Base-by-base conservation (phyloP, 202 grass and related monocot genomes). In the Panicum hallii region DNA sequence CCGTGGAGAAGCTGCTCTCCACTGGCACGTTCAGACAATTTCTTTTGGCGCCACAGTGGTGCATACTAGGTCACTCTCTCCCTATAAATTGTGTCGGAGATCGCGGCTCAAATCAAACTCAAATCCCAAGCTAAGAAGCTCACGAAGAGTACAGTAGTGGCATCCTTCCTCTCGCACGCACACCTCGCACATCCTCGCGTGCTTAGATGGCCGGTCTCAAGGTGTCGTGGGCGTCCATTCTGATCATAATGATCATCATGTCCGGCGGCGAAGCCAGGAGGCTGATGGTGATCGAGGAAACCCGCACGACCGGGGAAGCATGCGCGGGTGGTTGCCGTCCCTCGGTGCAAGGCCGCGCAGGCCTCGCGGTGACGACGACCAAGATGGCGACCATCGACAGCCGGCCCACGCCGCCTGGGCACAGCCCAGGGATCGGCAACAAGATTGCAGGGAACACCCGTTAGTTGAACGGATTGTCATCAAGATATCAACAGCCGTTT, bases 391-490 rank as follows among this genome's bases (percentile, higher is more conserved):
- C 44, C 55, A 67, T 69, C 30, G 77, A 87, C 56, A 85, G 82
- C 28, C 82, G 89, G 17, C 73, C 89, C 0, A 95, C 91, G 11
- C 5, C 56, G 1, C 93, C 95, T 1, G 95, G 95, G 0, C 90
- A 87, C 47, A 93, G 93, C 48, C 92, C 92, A 0, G 90, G 92
- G 5, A 90, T 94, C 4, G 92, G 95, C 11, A 87, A 97, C 86
- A 87, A 82, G 68, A 81, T 64, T 4, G 58, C 63, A 11, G 55
- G 78, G 32, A 86, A 88, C 82, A 66, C 60, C 47, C 46, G 71
- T 53, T 38, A 38, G 34, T 34, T 77, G 61, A 62, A 30, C 4
- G 23, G 11, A 30, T n/a, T 2, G 19, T 61, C 54, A 84, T 26
- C 36, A 76, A 75, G 4, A 13, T 30, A 13, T 61, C 57, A 5